phyloP scores from a whole-genome alignment of 805 yeast genomes.

The Naumovozyma dairenensis region DNA sequence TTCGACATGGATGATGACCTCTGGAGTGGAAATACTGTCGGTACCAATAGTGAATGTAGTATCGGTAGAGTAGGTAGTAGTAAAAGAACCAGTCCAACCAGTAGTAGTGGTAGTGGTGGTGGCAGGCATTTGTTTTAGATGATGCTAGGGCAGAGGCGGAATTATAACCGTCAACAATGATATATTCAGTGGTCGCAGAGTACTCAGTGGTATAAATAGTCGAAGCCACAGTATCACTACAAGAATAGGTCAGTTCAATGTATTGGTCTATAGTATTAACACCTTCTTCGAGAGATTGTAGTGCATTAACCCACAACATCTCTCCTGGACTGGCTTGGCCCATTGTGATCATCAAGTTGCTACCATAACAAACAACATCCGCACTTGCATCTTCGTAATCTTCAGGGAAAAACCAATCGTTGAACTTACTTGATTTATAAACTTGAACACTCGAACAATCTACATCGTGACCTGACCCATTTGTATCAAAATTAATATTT shows the following conservation, averaged over 20 bases:
- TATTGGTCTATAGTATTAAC: constrained; percentile 16
- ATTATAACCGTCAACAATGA: constrained; percentile 10
- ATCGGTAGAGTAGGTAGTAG: constrained; percentile 14
- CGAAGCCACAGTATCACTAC: constrained; percentile 22
- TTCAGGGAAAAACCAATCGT: constrained; percentile 29
- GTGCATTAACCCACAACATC: constrained; percentile 26
- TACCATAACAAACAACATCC: constrained; percentile 17
- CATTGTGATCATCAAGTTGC: constrained; percentile 14
- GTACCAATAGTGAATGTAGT: constrained; percentile 6
- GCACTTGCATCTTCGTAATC: constrained; percentile 10
- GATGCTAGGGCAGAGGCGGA: constrained; percentile 8
- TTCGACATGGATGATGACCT: constrained; percentile 9
- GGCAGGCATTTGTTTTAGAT: background rate
- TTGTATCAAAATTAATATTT: constrained; percentile 21
- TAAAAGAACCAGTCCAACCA: constrained; percentile 12
- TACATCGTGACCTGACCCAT: constrained; percentile 28
- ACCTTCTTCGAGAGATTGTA: constrained; percentile 21
- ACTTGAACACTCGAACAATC: constrained; percentile 26
- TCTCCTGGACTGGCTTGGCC: constrained; percentile 19
- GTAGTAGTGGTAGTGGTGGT: constrained; percentile 8
- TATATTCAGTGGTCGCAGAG: constrained; percentile 7
- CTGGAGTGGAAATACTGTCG: constrained; percentile 7
- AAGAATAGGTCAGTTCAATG: constrained; percentile 14
- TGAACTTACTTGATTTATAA: constrained; percentile 21
- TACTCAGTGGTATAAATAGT: constrained; percentile 15